These are phyloP conservation scores for Cyanidiococcus yangmingshanensis DNA, from an alignment of 23 red algal genomes.

Conservation along the genomic window DNA sequence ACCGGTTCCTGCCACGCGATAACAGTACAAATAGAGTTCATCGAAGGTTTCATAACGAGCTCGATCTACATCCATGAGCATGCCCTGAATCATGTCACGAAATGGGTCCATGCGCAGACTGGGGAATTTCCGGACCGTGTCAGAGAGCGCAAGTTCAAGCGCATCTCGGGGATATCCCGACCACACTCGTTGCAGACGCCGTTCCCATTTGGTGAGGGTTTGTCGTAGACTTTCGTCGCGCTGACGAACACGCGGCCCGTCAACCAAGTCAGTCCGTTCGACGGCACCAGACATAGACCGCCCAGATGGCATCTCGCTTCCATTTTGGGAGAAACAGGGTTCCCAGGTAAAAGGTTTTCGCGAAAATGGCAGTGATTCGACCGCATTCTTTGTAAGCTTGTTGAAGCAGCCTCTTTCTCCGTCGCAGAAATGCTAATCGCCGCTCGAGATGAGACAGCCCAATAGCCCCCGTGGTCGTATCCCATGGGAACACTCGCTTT, in stretches of 20 bases:
- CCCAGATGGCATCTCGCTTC: conserved; percentile 83
- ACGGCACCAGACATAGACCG: conserved; percentile 92
- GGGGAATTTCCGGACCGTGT: conserved; percentile 39
- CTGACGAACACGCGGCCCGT: conserved; percentile 71
- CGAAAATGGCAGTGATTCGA: conserved; percentile 74
- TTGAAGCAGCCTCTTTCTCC: conserved; percentile 36
- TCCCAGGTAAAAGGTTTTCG: conserved; percentile 95
- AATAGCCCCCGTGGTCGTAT: conserved; percentile 43
- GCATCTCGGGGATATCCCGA: conserved; percentile 37
- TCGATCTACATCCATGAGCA: conserved; percentile 89
- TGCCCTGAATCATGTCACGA: conserved; percentile 90
- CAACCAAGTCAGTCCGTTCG: conserved; percentile 91
- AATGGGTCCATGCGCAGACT: conserved; percentile 52
- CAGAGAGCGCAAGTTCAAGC: conserved; percentile 67
- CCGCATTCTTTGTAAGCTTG: conserved; percentile 69
- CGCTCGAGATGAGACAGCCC: conserved; percentile 46
- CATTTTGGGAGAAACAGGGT: conserved; percentile 49
- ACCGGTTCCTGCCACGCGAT: conserved; percentile 97
- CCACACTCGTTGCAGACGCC: conserved; percentile 45
- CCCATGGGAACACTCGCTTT: conserved; percentile 39
- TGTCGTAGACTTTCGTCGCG: conserved; percentile 32
- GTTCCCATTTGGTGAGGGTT: conserved; percentile 58
- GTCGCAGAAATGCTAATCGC: conserved; percentile 37
- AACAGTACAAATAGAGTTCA: conserved; percentile 93
- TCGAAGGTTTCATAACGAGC: conserved; percentile 74